phyloP scores from a whole-genome alignment of 1,284 basidiomycete genomes.

The Cystobasidium pallidum region DNA sequence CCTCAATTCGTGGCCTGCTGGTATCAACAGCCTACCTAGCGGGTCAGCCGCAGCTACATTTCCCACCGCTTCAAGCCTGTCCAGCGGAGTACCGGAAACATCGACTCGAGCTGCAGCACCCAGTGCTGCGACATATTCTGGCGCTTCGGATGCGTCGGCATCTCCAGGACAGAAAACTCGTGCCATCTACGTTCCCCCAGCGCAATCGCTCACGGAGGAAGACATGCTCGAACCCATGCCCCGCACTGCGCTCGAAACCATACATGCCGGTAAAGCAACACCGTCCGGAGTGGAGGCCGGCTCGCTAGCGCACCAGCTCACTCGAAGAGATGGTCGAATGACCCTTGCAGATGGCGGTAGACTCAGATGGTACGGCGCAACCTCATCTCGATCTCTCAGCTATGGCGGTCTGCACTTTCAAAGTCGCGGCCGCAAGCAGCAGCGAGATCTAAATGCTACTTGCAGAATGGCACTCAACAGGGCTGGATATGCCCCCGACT shows the following conservation, averaged over 20 bases:
- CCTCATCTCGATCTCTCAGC: slow-evolving; percentile 26
- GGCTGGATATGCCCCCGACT: slow-evolving; percentile 13
- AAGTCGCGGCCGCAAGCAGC: slow-evolving; percentile 7
- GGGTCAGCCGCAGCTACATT: background rate
- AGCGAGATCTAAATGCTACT: slow-evolving; percentile 14
- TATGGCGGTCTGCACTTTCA: slow-evolving; percentile 40
- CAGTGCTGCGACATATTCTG: background rate
- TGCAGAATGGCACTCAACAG: slow-evolving; percentile 23
- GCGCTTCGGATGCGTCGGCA: background rate
- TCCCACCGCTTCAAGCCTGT: background rate
- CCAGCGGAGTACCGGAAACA: background rate
- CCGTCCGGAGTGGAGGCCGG: slow-evolving; percentile 18
- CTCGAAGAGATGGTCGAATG: slow-evolving; percentile 27
- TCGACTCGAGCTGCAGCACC: background rate
- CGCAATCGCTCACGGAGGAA: slow-evolving; percentile 20
- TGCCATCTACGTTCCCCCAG: slow-evolving; percentile 3
- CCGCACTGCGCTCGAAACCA: slow-evolving; percentile 6
- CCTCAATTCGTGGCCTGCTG: background rate
- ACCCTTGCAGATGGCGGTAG: slow-evolving; percentile 33
- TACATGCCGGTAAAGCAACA: slow-evolving; percentile 28
- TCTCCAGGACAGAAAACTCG: background rate
- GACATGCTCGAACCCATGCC: slow-evolving; percentile 39
- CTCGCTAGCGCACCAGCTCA: slow-evolving; percentile 31
- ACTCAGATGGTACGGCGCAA: slow-evolving; percentile 39
- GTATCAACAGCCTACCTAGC: background rate